phyloP scores from a whole-genome alignment of 2,329 filamentous ascomycete species.

The Aspergillus sp. region DNA sequence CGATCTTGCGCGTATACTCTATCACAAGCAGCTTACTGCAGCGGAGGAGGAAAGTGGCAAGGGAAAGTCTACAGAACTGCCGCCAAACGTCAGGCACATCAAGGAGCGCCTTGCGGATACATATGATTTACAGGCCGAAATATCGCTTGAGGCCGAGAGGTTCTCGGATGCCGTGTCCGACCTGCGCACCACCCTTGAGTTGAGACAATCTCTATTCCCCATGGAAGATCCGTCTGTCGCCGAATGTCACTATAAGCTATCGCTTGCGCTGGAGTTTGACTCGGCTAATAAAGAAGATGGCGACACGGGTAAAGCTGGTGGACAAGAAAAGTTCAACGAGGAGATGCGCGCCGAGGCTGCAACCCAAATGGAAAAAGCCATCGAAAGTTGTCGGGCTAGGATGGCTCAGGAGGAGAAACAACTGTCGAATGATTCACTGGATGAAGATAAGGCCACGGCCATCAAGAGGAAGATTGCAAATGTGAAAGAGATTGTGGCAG shows the following conservation, averaged over 20 bases:
- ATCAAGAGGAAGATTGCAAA: constrained; percentile 53
- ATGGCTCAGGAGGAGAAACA: constrained; percentile 53
- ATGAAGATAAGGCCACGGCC: constrained; percentile 41
- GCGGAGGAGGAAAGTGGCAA: constrained; percentile 47
- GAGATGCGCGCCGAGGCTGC: constrained; percentile 58
- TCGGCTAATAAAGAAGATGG: constrained; percentile 60
- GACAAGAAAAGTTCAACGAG: constrained; percentile 49
- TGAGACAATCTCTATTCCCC: constrained; percentile 77
- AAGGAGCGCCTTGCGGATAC: constrained; percentile 90
- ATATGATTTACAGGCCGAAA: constrained; percentile 90
- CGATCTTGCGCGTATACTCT: constrained; percentile 61
- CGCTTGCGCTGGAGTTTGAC: constrained; percentile 89
- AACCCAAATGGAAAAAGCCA: constrained; percentile 60
- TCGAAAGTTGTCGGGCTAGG: constrained; percentile 56
- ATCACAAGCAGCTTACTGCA: constrained; percentile 55
- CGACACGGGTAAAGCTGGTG: constrained; percentile 34
- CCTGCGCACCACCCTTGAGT: constrained; percentile 70
- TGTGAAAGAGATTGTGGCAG: constrained; percentile 60
- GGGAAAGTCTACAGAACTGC: constrained; percentile 46
- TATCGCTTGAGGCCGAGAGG: constrained; percentile 93
- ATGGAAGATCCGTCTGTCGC: constrained; percentile 82
- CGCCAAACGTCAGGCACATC: constrained; percentile 55
- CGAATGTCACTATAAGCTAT: constrained; percentile 95
- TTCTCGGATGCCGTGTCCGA: constrained; percentile 87
- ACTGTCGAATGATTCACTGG: constrained; percentile 37